Base-by-base conservation (phyloP, 805 yeast genomes). In the Spencermartinsiella europaea region DNA sequence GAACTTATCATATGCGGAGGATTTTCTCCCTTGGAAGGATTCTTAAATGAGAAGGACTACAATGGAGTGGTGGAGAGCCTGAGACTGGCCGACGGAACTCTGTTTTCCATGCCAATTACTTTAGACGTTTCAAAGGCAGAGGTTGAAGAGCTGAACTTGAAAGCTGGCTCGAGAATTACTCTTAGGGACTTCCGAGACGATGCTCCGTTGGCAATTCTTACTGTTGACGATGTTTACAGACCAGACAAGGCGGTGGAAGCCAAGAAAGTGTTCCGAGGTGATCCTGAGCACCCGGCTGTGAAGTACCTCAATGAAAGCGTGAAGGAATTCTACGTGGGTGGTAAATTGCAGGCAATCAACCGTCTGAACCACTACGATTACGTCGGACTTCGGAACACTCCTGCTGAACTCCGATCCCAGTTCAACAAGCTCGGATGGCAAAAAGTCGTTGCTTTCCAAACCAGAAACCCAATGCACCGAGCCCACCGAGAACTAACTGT, bases 381-480 rank as follows among this genome's bases (percentile, higher is more conserved):
- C 67, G 81, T 85, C 21, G 91, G 83, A 44, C 74, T 83, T 54
- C 80, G 98, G 66, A 83, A 83, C 70, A 85, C 96, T 21, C 98
- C 98, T 22, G 80, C 87, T 21, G 95, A 89, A 69, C 76, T 90
- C 60, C 81, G 98, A 69, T 69, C 81, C 20, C 96, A 90, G 71
- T 91, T 91, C 62, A 66, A 71, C 51, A 77, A 78, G 59, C 81
- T 84, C 64, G 83, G 86, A 55, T 90, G 97, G 97, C 76, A 79
- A 60, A 75, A 80, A 60, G 85, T 90, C 46, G 98, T 90, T 40
- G 98, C 98, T 28, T 90, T 90, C 83, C 98, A 90, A 73, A 90
- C 98, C 37, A 80, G 98, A 73, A 90, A 90, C 73, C 98, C 98
- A 57, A 91, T 90, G 97, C 98, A 90, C 69, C 81, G 98, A 67